Percentiles rank a stretch among this genome's conserved stretches.
These are phyloP conservation scores for Calonectria ilicicola DNA, from an alignment of 2,329 filamentous ascomycete species.

Conservation along the genomic window DNA sequence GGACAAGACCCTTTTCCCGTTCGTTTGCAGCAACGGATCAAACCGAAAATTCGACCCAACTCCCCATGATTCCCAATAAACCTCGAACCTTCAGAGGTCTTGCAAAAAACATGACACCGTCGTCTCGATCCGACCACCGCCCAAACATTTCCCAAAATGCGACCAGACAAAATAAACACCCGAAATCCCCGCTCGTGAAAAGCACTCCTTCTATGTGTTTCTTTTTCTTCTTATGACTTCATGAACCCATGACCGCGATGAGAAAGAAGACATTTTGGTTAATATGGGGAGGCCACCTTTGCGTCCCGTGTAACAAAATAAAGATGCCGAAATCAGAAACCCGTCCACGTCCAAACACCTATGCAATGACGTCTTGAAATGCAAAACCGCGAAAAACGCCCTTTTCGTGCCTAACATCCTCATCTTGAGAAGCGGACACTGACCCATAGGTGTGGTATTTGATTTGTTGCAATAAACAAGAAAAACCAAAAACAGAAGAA, in stretches of 20 bases:
- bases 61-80: slow-evolving; percentile 49
- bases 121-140: slow-evolving; percentile 49
- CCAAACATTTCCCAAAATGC: slow-evolving; percentile 48
- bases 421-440: slow-evolving; percentile 49
- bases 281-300: slow-evolving; percentile 36
- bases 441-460: slow-evolving; percentile 40
- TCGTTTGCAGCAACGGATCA: slow-evolving; percentile 46
- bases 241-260: slow-evolving; percentile 54
- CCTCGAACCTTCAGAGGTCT: slow-evolving; percentile 45
- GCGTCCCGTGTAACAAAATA: slow-evolving; percentile 41
- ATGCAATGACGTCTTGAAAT: slow-evolving; percentile 61
- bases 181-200: slow-evolving; percentile 46
- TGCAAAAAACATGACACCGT: slow-evolving; percentile 49
- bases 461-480: slow-evolving; percentile 44
- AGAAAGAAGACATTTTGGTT: slow-evolving; percentile 48
- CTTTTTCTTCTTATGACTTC: slow-evolving; percentile 57
- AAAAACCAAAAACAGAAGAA: slow-evolving; percentile 49
- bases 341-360: slow-evolving; percentile 52
- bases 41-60: slow-evolving; percentile 50
- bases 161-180: slow-evolving; percentile 54
- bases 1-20: slow-evolving; percentile 45
- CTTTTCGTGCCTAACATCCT: slow-evolving; percentile 58
- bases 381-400: slow-evolving; percentile 54
- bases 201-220: slow-evolving; percentile 60
- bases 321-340: slow-evolving; percentile 45